Evolutionary conservation across 805 yeast genomes (phyloP).

Genomic region (Nakazawaea ishiwadae): DNA sequence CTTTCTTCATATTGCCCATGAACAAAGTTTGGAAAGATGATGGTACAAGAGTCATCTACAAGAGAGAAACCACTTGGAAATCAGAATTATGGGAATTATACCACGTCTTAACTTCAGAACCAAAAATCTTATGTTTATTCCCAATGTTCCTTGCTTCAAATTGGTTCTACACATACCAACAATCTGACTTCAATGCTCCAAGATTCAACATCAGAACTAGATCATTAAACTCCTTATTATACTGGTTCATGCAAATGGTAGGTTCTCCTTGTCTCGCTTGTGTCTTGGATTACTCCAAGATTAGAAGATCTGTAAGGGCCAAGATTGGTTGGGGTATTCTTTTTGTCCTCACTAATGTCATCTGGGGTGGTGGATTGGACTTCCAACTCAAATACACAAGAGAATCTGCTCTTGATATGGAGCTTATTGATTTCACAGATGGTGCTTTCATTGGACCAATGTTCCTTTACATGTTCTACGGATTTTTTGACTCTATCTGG

Average conservation of each 20-base stretch:
- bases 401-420: slow-evolving; percentile 22
- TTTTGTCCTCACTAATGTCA: slow-evolving; percentile 36
- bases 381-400: slow-evolving; percentile 13
- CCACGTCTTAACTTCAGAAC: slow-evolving; percentile 33
- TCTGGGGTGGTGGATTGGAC: slow-evolving; percentile 55
- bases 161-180: slow-evolving; percentile 66
- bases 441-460: slow-evolving; percentile 49
- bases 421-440: slow-evolving; percentile 41
- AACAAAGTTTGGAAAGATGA: slow-evolving; percentile 44
- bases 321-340: slow-evolving; percentile 37
- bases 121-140: slow-evolving; percentile 43
- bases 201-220: slow-evolving; percentile 56
- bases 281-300: slow-evolving; percentile 38
- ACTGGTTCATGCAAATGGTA: slow-evolving; percentile 57
- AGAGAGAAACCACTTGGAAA: slow-evolving; percentile 40
- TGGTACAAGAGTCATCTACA: slow-evolving; percentile 41
- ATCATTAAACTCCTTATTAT: slow-evolving; percentile 54
- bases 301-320: slow-evolving; percentile 41
- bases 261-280: slow-evolving; percentile 49
- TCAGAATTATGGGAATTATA: slow-evolving; percentile 39
- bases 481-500: slow-evolving; percentile 54
- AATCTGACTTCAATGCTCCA: slow-evolving; percentile 51
- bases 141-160: slow-evolving; percentile 62
- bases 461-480: slow-evolving; percentile 60
- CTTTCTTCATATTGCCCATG: slow-evolving; percentile 43